Evolutionary conservation across 2,329 filamentous ascomycete species (phyloP), one percentile per base, ranked within the genome.

Genomic region (Thermothelomyces thermophilus): DNA sequence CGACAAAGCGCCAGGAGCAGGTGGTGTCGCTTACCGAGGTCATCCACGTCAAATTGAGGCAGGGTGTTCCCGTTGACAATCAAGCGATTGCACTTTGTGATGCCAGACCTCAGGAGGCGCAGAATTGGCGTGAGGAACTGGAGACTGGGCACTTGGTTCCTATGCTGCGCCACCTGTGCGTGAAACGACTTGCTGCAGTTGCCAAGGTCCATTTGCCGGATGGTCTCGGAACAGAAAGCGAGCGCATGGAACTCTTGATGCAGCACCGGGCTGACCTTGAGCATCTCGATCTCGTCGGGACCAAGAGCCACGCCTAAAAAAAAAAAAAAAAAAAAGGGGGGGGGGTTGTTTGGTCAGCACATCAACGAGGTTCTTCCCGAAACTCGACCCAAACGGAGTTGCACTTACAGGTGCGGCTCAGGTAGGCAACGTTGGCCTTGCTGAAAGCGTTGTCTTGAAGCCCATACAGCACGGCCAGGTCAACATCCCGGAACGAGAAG

Each of bases 171-270:
- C 30, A 53, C 13, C 16, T 54, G 43, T 5, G 57, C 50, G 2
- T 58, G 51, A 14, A 60, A 51, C 34, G 60, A 60, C 33, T 56
- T 51, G 33, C 66, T 63, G 9, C 68, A 67, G 41, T 76, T 74
- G 14, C 70, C 72, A 28, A 80, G 61, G 54, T 80, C 76, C 41
- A 80, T 73, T 48, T 76, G 74, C 36, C 73, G 70, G 28, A 80
- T 71, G 0, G 74, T 77, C 51, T 77, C 75, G 1, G 76, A 77
- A 19, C 75, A 73, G 54, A 80, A 78, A 1, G 76, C 65, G 17
- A 81, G 62, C 1, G 76, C 74, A 41, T 80, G 76, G 13, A 80
- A 70, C 58, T 81, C 77, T 56, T 80, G 76, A 40, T 75, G 73
- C 13, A 81, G 64, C 9, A 80, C 63, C 1, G 75, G 69, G 11